phyloP scores from a whole-genome alignment of 805 yeast species.

The Wickerhamiella sorbophila region DNA sequence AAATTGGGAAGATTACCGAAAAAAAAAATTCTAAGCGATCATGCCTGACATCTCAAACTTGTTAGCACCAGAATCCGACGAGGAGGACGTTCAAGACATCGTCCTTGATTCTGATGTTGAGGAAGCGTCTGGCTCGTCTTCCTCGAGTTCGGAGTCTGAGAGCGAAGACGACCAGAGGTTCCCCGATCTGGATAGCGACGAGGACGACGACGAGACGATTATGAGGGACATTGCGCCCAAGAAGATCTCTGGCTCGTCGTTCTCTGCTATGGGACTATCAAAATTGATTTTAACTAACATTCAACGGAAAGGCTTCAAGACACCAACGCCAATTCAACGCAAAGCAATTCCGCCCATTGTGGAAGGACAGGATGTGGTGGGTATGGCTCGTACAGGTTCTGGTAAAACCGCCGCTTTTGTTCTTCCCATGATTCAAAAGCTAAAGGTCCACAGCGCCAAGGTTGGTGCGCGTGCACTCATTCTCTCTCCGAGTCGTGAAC shows the following conservation, averaged over 20 bases:
- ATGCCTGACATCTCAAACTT: constrained; percentile 9
- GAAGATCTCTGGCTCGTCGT: constrained; percentile 42
- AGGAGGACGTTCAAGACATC: constrained; percentile 5
- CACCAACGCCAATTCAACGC: constrained; percentile 96
- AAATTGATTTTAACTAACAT: constrained; percentile 56
- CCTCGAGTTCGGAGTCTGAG: neutral
- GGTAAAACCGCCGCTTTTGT: constrained; percentile 98
- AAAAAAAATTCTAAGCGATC: neutral
- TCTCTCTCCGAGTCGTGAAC: constrained; percentile 88
- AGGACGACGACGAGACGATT: constrained; percentile 22
- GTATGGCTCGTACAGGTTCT: constrained; percentile 98
- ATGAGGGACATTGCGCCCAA: constrained; percentile 16
- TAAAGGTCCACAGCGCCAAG: constrained; percentile 71
- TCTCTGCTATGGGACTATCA: constrained; percentile 81
- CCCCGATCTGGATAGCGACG: constrained; percentile 33
- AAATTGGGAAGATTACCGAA: no score
- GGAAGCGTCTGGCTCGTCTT: constrained; percentile 7
- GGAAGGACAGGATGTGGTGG: constrained; percentile 86
- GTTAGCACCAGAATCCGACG: constrained; percentile 7
- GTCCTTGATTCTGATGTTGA: constrained; percentile 12
- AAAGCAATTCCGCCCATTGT: constrained; percentile 84
- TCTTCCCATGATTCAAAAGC: constrained; percentile 74
- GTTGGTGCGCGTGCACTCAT: constrained; percentile 83
- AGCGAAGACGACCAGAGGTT: constrained; percentile 15
- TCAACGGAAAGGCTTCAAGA: constrained; percentile 71